Evolutionary conservation across 768 basidiomycete genomes (phyloP), one percentile per base, ranked within the genome.

Genomic region (Auriscalpium microsporum): DNA sequence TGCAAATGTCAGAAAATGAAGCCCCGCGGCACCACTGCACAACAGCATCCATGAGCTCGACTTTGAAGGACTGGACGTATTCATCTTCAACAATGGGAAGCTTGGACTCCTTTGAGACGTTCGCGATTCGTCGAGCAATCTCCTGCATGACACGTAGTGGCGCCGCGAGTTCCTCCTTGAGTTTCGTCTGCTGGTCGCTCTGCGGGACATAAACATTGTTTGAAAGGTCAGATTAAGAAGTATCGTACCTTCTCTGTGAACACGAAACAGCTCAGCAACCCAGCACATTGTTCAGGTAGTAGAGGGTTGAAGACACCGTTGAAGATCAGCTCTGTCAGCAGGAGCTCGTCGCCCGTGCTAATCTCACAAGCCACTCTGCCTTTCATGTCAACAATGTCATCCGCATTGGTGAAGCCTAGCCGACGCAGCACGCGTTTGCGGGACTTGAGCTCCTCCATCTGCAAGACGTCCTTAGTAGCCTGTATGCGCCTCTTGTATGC

Each of bases 311-410:
- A 99, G 19, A 84, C 87, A 55, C 96, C 96, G 58, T 96, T 93
- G 78, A 99, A 98, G 56, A 99, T 86, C 65, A 99, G 79, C 70
- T 98, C 96, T 1, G 96, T 99, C 58, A 99, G 77, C 36, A 99
- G 76, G 51, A 99, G 73, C 72, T 99, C 96, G 65, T 99, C 96
- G 8, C 96, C 96, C 2, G 94, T 86, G 67, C 90, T 93, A 71
- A 99, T 98, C 72, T 99, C 96, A 68, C 96, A 99, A 16, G 96
- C 96, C 1, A 99, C 95, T 40, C 96, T 79, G 1, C 96, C 96
- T 73, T 99, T 99, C 80, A 94, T 84, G 67, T 98, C 96, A 19
- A 98, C 92, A 56, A 98, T 96, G 69, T 98, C 95, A 0, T 86
- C 80, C 10, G 83, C 68, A 13, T 80, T 86, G 2, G 93, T 94